A percentile compares a stretch with the other conserved stretches of the same genome.
Evolutionary conservation across 169 alveolate species (phyloP).

Genomic region (Fabrea salina): DNA sequence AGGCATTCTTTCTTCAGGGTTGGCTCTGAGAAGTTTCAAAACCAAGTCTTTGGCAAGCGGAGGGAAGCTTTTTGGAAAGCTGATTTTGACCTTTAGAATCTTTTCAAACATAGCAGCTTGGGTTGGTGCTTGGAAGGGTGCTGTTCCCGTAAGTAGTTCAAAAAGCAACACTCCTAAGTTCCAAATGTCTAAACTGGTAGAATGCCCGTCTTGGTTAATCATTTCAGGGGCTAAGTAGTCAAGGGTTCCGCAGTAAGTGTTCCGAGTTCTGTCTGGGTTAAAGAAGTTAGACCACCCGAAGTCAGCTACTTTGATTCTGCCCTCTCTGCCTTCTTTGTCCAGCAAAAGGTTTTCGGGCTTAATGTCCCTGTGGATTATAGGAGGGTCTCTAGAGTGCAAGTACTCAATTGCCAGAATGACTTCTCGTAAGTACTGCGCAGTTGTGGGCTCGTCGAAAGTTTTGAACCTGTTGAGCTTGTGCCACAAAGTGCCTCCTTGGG

Average conservation of each 20-base stretch:
- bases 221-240: slow-evolving; percentile 94
- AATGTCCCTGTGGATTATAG: slow-evolving; percentile 76
- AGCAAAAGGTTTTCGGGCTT: slow-evolving; percentile 67
- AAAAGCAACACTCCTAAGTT: slow-evolving; percentile 87
- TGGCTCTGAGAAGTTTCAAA: slow-evolving; percentile 51
- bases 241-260: slow-evolving; percentile 91
- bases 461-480: slow-evolving; percentile 64
- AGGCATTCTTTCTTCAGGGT: slow-evolving; percentile 62
- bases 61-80: slow-evolving; percentile 52
- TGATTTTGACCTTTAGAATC: slow-evolving; percentile 45
- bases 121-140: slow-evolving; percentile 83
- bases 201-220: slow-evolving; percentile 81
- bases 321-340: slow-evolving; percentile 48
- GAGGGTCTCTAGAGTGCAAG: slow-evolving; percentile 82
- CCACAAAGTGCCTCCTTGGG: slow-evolving; percentile 65
- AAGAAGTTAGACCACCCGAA: slow-evolving; percentile 65
- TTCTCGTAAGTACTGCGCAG: slow-evolving; percentile 80
- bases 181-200: slow-evolving; percentile 87
- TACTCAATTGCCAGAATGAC: slow-evolving; percentile 82
- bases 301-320: slow-evolving; percentile 54
- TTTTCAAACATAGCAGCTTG: slow-evolving; percentile 36
- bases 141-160: slow-evolving; percentile 87
- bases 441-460: slow-evolving; percentile 77
- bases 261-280: slow-evolving; percentile 57
- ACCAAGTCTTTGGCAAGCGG: slow-evolving; percentile 60